Evolutionary conservation across 2,329 filamentous ascomycete genomes (phyloP).

Genomic region (Achaetomium macrosporum): DNA sequence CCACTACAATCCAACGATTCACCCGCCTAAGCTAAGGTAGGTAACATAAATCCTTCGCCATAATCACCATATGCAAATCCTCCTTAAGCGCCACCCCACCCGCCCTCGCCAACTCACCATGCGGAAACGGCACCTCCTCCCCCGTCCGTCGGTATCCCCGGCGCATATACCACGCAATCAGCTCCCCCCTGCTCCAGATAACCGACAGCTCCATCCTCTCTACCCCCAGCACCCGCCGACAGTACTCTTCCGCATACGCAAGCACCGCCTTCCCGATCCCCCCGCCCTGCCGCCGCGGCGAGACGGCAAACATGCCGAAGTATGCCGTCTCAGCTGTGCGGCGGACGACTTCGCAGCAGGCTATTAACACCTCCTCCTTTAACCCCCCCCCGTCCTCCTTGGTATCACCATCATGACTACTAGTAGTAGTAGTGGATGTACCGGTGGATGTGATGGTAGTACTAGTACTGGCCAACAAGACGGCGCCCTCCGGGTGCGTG

Average conservation of each 20-base stretch:
- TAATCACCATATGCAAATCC: conserved; percentile 38
- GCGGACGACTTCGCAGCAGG: conserved; percentile 40
- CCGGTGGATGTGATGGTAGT: conserved; percentile 5
- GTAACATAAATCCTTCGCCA: conserved; percentile 34
- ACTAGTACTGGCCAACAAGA: conserved; percentile 32
- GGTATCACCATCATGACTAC: background rate
- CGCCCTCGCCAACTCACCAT: conserved; percentile 32
- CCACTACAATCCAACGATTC: too few species aligned
- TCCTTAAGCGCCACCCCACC: conserved; percentile 31
- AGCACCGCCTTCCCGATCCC: conserved; percentile 40
- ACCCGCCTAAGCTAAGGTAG: too few species aligned
- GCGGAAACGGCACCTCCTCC: conserved; percentile 39
- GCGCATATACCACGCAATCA: conserved; percentile 42
- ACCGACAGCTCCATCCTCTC: conserved; percentile 39
- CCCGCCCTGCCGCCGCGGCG: conserved; percentile 36
- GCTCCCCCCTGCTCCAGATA: conserved; percentile 37
- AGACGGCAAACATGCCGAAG: conserved; percentile 46
- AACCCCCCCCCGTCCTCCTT: too few species aligned
- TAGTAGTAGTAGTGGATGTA: conserved; percentile 17
- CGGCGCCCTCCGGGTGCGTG: conserved; percentile 30
- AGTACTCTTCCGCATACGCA: conserved; percentile 36
- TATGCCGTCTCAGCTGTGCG: conserved; percentile 29
- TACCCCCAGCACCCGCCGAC: conserved; percentile 30
- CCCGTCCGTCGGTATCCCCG: conserved; percentile 38
- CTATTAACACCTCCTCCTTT: conserved; percentile 26